These are phyloP conservation scores for Pseudofabraea citricarpa DNA, from an alignment of 2,329 filamentous ascomycete species.

Conservation along the genomic window DNA sequence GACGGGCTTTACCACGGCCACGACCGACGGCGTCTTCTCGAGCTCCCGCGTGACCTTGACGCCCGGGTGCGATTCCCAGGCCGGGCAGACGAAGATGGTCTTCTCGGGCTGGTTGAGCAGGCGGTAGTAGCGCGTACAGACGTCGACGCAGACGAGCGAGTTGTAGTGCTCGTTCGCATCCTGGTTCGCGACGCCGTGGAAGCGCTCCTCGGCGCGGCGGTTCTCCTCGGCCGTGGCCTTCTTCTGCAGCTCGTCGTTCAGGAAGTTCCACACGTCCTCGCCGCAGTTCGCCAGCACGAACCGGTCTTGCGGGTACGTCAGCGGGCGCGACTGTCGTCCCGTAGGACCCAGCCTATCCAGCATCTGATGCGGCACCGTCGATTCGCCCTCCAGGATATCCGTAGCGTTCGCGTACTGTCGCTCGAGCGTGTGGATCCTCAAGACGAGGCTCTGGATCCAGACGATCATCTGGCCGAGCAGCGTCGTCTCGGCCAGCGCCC, in stretches of 20 bases:
- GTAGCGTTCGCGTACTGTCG: slow-evolving; percentile 44
- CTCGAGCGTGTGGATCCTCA: slow-evolving; percentile 54
- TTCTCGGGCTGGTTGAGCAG: slow-evolving; percentile 33
- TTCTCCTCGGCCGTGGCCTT: slow-evolving; percentile 31
- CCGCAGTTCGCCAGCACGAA: slow-evolving; percentile 52
- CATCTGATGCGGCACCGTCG: slow-evolving; percentile 45
- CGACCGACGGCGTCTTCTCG: slow-evolving; percentile 38
- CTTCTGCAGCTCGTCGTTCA: slow-evolving; percentile 40
- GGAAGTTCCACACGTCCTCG: slow-evolving; percentile 41
- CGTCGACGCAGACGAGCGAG: slow-evolving; percentile 43
- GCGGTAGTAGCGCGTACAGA: slow-evolving; percentile 48
- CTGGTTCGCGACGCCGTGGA: slow-evolving; percentile 38
- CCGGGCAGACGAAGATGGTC: slow-evolving; percentile 48
- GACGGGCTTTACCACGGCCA: slow-evolving; percentile 23
- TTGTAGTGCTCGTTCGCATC: slow-evolving; percentile 27
- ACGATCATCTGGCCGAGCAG: slow-evolving; percentile 54
- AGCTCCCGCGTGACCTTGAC: slow-evolving; percentile 38
- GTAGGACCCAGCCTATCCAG: slow-evolving; percentile 48
- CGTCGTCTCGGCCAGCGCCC: slow-evolving; percentile 41
- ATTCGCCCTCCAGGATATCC: slow-evolving; percentile 45
- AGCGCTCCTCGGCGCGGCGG: slow-evolving; percentile 30
- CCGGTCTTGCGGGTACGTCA: slow-evolving; percentile 50
- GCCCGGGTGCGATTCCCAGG: slow-evolving; percentile 40
- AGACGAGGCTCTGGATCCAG: slow-evolving; percentile 47
- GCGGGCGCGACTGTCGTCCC: slow-evolving; percentile 40